phyloP scores from a whole-genome alignment of 2,329 filamentous ascomycete species.

The Cadophora sp. region DNA sequence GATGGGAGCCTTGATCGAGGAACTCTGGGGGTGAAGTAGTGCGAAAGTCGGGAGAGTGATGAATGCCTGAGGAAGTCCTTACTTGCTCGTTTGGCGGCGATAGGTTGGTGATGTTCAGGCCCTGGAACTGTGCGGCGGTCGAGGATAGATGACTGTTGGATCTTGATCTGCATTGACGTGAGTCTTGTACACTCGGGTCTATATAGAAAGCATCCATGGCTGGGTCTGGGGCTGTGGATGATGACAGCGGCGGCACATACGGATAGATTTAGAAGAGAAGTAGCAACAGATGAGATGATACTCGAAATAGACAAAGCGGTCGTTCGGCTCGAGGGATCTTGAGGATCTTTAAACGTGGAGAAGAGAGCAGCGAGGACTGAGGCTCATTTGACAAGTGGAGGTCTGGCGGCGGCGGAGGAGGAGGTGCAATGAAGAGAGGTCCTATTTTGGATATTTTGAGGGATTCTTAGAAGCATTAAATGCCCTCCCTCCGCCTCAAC shows the following conservation, averaged over 20 bases:
- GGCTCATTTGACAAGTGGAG: conserved; percentile 32
- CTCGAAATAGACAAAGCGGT: conserved; percentile 40
- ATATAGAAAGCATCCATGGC: conserved; percentile 45
- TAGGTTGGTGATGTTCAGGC: conserved; percentile 39
- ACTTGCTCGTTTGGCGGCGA: conserved; percentile 31
- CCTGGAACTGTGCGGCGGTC: conserved; percentile 42
- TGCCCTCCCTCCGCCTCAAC: conserved; percentile 41
- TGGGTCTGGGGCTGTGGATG: conserved; percentile 41
- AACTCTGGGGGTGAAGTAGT: conserved; percentile 35
- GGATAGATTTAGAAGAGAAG: conserved; percentile 34
- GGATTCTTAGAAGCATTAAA: conserved; percentile 42
- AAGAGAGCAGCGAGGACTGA: conserved; percentile 32
- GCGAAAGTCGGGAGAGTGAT: conserved; percentile 24
- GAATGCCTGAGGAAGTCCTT: conserved; percentile 31
- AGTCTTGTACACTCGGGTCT: conserved; percentile 43
- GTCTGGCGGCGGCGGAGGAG: conserved; percentile 23
- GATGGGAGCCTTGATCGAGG: conserved; percentile 33
- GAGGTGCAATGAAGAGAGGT: conserved; percentile 35
- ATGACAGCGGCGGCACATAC: conserved; percentile 43
- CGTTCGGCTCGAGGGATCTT: conserved; percentile 26
- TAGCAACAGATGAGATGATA: conserved; percentile 20
- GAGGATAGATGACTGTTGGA: conserved; percentile 43
- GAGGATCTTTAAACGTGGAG: conserved; percentile 38
- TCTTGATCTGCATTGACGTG: conserved; percentile 45
- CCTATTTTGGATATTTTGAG: conserved; percentile 42